Evolutionary conservation across 768 basidiomycete species (phyloP).

Genomic region (Krasilnikovozyma curviuscula): DNA sequence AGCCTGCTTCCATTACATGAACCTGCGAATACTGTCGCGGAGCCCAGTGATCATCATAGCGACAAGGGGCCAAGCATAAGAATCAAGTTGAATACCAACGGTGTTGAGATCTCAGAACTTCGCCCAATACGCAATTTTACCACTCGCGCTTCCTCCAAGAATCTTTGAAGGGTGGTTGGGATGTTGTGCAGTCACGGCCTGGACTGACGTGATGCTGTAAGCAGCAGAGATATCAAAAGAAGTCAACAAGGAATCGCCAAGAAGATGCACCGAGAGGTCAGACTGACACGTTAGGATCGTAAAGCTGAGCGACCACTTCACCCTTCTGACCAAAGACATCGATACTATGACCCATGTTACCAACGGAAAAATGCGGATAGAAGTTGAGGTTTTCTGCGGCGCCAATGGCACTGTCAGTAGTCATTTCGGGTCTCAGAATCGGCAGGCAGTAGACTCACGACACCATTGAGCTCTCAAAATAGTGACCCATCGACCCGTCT

Average conservation of each 20-base stretch:
- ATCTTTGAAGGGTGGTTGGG: no score
- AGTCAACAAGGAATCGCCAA: not conserved
- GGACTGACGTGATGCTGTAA: slow-evolving; percentile 26
- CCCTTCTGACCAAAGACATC: slow-evolving; percentile 25
- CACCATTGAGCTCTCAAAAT: slow-evolving; percentile 31
- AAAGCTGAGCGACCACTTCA: slow-evolving; percentile 21
- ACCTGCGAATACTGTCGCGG: no score
- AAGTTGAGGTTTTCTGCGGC: not conserved
- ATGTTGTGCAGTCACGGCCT: slow-evolving; percentile 28
- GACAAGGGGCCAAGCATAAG: no score
- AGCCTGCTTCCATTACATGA: no score
- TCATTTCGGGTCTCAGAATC: not conserved
- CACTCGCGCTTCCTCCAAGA: no score
- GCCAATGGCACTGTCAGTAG: not conserved
- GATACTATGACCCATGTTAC: slow-evolving; percentile 28
- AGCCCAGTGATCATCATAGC: no score
- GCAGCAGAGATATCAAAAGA: not conserved
- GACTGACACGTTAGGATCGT: slow-evolving; percentile 17
- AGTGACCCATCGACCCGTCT: slow-evolving; percentile 29
- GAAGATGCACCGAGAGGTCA: not conserved
- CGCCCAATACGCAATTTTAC: no score
- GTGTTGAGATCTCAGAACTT: no score
- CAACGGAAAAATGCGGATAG: slow-evolving; percentile 14
- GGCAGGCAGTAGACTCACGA: slow-evolving; percentile 10
- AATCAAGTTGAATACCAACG: no score